Conservation (phyloP, 2,329 filamentous ascomycete genomes). For the Aspergillus sp. region DNA sequence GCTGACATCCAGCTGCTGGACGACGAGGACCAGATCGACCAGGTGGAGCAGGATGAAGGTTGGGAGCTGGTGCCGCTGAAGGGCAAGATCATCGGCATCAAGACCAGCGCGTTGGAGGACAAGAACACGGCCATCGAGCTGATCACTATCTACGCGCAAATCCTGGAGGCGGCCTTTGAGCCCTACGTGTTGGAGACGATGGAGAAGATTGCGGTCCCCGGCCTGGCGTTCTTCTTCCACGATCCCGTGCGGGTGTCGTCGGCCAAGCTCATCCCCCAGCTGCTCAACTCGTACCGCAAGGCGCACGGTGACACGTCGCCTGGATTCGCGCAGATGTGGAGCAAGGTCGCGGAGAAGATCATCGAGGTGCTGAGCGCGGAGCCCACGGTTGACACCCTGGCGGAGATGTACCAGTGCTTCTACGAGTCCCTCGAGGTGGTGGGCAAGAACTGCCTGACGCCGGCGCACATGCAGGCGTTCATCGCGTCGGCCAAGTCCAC, state of each 20-base stretch:
- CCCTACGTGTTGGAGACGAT: slow-evolving; percentile 90
- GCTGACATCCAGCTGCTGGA: slow-evolving; percentile 95
- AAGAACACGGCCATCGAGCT: slow-evolving; percentile 99
- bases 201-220: slow-evolving; percentile 92
- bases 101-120: slow-evolving; percentile 93
- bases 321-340: slow-evolving; percentile 80
- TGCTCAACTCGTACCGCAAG: slow-evolving; percentile 92
- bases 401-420: slow-evolving; percentile 99
- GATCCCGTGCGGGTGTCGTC: slow-evolving; percentile 94
- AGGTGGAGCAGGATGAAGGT: slow-evolving; percentile 89
- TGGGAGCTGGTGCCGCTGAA: slow-evolving; percentile 97
- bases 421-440: slow-evolving; percentile 96
- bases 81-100: slow-evolving; percentile 97
- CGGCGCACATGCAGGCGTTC: slow-evolving; percentile 78
- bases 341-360: slow-evolving; percentile 79
- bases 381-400: slow-evolving; percentile 90
- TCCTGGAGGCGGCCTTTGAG: slow-evolving; percentile 88
- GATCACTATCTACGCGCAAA: slow-evolving; percentile 93
- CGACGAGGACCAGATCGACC: slow-evolving; percentile 89
- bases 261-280: slow-evolving; percentile 88
- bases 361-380: slow-evolving; percentile 91
- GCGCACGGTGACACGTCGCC: slow-evolving; percentile 77
- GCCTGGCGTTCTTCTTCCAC: slow-evolving; percentile 98
- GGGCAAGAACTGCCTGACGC: slow-evolving; percentile 76
- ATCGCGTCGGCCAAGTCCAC: slow-evolving; percentile 82